Evolutionary conservation across 2,329 filamentous ascomycete genomes (phyloP).

Genomic region (Hypoxylon sp.): DNA sequence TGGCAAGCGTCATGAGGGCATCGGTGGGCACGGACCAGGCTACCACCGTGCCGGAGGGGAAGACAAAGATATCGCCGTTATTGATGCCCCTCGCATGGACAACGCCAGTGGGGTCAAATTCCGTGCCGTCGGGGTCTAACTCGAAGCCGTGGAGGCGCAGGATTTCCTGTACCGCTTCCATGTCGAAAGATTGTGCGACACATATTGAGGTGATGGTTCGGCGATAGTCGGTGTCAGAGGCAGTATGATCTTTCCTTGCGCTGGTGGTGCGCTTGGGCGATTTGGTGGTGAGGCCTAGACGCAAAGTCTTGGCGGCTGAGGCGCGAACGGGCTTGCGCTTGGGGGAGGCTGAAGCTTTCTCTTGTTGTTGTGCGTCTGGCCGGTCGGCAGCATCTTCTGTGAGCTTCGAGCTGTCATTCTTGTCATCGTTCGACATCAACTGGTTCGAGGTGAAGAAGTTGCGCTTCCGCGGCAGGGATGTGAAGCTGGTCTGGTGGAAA

Average conservation of each 20-base stretch:
- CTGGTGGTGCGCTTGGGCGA: constrained; percentile 58
- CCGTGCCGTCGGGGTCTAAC: constrained; percentile 71
- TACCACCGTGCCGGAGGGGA: constrained; percentile 93
- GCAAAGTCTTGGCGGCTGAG: constrained; percentile 73
- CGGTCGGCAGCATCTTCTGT: constrained; percentile 15
- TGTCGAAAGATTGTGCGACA: constrained; percentile 73
- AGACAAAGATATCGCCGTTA: constrained; percentile 91
- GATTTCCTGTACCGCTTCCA: constrained; percentile 69
- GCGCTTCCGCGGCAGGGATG: constrained; percentile 65
- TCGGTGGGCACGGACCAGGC: constrained; percentile 88
- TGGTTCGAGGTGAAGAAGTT: constrained; percentile 76
- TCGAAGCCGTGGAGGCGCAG: constrained; percentile 70
- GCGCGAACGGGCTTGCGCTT: constrained; percentile 63
- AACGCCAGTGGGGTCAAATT: constrained; percentile 71
- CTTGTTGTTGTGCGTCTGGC: constrained; percentile 20
- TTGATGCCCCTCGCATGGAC: constrained; percentile 72
- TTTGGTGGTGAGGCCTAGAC: constrained; percentile 88
- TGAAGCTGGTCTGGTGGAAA: constrained; percentile 62
- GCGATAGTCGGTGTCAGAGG: constrained; percentile 53
- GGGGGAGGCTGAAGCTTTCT: constrained; percentile 44
- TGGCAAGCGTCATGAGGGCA: constrained; percentile 76
- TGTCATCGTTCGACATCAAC: constrained; percentile 59
- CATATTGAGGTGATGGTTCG: constrained; percentile 68
- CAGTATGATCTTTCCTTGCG: constrained; percentile 56
- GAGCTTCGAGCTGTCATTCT: constrained; percentile 29